Conservation (phyloP, 2,329 filamentous ascomycete species). For the Escovopsis sp. region DNA sequence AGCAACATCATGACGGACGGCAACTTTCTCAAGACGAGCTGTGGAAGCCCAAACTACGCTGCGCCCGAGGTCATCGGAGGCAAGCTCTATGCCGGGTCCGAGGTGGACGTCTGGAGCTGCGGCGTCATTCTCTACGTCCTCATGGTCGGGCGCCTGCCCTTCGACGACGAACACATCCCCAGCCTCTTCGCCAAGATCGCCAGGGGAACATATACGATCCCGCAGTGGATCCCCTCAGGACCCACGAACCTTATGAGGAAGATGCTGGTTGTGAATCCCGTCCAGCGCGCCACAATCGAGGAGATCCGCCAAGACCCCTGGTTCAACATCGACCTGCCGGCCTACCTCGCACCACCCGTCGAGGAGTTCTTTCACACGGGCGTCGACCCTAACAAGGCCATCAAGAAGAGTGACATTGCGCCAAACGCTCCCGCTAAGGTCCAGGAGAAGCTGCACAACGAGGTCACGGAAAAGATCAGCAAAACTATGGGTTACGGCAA, state of each 20-base stretch:
- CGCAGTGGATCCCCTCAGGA: slow-evolving; percentile 76
- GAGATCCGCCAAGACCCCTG: slow-evolving; percentile 89
- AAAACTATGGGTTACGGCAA: slow-evolving; percentile 97
- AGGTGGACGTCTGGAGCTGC: slow-evolving; percentile 97
- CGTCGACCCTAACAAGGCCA: slow-evolving; percentile 84
- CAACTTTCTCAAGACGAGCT: slow-evolving; percentile 97
- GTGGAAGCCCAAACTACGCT: slow-evolving; percentile 94
- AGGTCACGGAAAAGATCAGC: slow-evolving; percentile 88
- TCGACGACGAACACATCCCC: slow-evolving; percentile 97
- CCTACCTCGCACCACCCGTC: slow-evolving; percentile 72
- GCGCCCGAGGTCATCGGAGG: slow-evolving; percentile 96
- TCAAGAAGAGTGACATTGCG: slow-evolving; percentile 67
- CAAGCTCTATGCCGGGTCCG: slow-evolving; percentile 91
- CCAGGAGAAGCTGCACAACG: slow-evolving; percentile 79
- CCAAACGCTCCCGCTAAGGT: slow-evolving; percentile 63
- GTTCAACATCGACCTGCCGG: slow-evolving; percentile 76
- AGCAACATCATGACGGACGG: slow-evolving; percentile 99
- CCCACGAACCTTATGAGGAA: slow-evolving; percentile 71
- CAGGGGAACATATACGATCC: slow-evolving; percentile 82
- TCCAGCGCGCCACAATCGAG: slow-evolving; percentile 83
- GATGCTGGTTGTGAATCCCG: slow-evolving; percentile 91
- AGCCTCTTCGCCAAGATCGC: slow-evolving; percentile 96
- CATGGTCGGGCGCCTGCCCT: slow-evolving; percentile 70
- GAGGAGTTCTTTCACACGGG: slow-evolving; percentile 90
- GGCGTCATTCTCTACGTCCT: slow-evolving; percentile 81